Conservation (phyloP, 176 grass and related monocot species). For the Carex parvula region DNA sequence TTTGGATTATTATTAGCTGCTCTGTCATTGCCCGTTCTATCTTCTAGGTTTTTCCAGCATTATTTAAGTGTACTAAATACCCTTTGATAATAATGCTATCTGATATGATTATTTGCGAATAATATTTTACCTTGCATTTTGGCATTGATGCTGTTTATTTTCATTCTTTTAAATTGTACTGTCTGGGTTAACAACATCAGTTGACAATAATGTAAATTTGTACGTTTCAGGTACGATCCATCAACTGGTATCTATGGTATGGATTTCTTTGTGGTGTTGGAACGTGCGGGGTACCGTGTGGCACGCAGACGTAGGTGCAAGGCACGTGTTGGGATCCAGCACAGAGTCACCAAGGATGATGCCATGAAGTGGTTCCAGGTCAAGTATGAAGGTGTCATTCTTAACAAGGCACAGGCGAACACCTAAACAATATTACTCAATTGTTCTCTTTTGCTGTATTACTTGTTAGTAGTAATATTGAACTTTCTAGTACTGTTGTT, state of each 20-base stretch:
- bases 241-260: conserved; percentile 71
- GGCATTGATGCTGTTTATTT: not conserved
- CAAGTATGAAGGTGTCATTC: conserved; percentile 70
- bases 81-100: not conserved
- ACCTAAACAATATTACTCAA: conserved; percentile 3
- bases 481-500: conserved; percentile 20
- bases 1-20: not conserved
- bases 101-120: not conserved
- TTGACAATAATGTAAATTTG: not conserved
- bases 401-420: conserved; percentile 58
- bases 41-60: not conserved
- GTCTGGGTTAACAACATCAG: not conserved
- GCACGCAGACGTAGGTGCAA: conserved; percentile 61
- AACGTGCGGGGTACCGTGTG: conserved; percentile 54
- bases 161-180: not conserved
- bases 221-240: conserved; percentile 46
- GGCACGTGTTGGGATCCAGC: conserved; percentile 57
- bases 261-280: conserved; percentile 60
- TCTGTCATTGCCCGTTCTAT: not conserved
- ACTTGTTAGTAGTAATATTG: conserved; percentile 7
- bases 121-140: not conserved
- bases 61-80: not conserved
- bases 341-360: conserved; percentile 66
- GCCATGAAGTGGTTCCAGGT: conserved; percentile 77
- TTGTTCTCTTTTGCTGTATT: conserved; percentile 5